Evolutionary conservation across 2,329 filamentous ascomycete species (phyloP), one percentile per base, ranked within the genome.

Genomic region (Diaporthe ilicicola): DNA sequence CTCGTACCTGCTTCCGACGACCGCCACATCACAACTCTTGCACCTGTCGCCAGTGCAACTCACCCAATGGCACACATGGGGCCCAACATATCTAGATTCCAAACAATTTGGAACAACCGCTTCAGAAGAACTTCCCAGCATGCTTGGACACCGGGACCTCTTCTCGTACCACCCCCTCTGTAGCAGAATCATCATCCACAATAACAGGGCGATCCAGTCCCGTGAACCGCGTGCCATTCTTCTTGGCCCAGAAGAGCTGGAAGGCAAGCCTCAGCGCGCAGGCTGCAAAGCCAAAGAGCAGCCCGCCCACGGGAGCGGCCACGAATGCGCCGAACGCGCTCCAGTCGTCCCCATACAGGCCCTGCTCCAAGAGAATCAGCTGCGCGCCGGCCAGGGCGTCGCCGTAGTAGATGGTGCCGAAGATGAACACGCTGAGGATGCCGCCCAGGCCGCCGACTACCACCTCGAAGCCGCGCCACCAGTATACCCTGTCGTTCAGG

Each of bases 281-380:
- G 6, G 91, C 92, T 2, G 84, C 87, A 51, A 90, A 86, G 0
- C 89, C 92, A 88, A 91, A 95, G 42, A 95, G 81, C 22, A 95
- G 77, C 27, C 92, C 92, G 1, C 93, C 93, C 2, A 95, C 81
- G 0, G 93, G 93, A 0, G 93, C 93, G 12, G 92, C 92, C 5
- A 95, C 91, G 76, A 95, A 96, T 5, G 93, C 93, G 76, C 93
- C 93, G 79, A 96, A 96, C 1, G 88, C 92, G 73, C 90, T 92
- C 94, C 94, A 96, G 79, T 95, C 93, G 59, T 90, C 86, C 0
- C 85, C 88, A 80, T 95, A 96, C 24, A 96, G 84, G 0, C 93
- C 93, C 74, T 91, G 85, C 78, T 93, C 86, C 15, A 96, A 82
- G 32, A 95, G 83, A 62, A 96, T 87, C 69, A 96, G 87, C 70